Percentiles rank a stretch among this genome's conserved stretches.
Evolutionary conservation across 495 filamentous ascomycete genomes (phyloP).

Genomic region (Pyronema omphalodes): DNA sequence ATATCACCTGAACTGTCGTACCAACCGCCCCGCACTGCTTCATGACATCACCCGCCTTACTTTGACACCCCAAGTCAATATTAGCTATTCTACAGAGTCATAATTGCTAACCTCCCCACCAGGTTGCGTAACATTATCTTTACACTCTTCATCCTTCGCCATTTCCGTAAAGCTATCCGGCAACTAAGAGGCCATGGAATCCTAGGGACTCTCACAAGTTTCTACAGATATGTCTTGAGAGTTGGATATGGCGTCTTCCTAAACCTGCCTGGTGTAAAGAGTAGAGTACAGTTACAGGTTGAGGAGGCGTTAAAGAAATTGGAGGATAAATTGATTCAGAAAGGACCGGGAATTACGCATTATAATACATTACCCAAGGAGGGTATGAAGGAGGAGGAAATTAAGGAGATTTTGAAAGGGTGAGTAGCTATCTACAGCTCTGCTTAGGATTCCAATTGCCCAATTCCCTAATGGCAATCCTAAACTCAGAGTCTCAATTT

Average conservation of each 20-base stretch:
- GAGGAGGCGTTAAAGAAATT: constrained; percentile 54
- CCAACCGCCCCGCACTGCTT: constrained; percentile 6
- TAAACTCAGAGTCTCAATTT: background rate
- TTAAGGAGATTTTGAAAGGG: constrained; percentile 61
- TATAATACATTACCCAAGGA: constrained; percentile 67
- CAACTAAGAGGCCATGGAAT: constrained; percentile 78
- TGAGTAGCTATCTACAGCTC: background rate
- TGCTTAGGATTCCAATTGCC: background rate
- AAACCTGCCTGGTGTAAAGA: constrained; percentile 62
- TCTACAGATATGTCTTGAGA: constrained; percentile 49
- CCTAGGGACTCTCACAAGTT: constrained; percentile 54
- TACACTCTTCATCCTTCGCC: constrained; percentile 71
- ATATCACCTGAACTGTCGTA: too few relatives aligned
- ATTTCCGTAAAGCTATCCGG: constrained; percentile 60
- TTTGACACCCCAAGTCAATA: background rate
- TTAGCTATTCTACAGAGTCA: background rate
- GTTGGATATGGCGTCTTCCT: constrained; percentile 73
- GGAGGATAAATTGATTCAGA: constrained; percentile 61
- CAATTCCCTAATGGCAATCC: too few relatives aligned
- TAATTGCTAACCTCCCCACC: constrained; percentile 5
- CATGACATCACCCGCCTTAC: too few relatives aligned
- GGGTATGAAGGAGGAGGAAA: constrained; percentile 62
- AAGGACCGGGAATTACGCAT: constrained; percentile 49
- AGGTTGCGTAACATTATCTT: constrained; percentile 81
- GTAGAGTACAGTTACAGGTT: constrained; percentile 65